Percentiles rank a stretch among this genome's conserved stretches.
These are phyloP conservation scores for Scleroderma citrinum DNA, from an alignment of 768 basidiomycete species.

Conservation along the genomic window DNA sequence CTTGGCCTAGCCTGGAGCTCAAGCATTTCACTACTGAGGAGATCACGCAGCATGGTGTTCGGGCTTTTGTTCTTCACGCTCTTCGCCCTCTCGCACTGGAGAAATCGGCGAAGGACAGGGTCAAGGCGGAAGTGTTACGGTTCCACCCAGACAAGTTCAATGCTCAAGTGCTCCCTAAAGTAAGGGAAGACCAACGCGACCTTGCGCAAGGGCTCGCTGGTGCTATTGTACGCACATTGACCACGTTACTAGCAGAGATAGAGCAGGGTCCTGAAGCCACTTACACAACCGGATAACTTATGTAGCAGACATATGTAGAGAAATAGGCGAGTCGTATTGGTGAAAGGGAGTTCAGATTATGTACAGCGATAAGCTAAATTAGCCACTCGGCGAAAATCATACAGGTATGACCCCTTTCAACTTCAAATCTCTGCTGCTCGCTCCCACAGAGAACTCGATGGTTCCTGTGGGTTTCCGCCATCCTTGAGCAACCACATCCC, in stretches of 20 bases:
- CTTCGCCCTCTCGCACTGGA: slow-evolving; percentile 22
- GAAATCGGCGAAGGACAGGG: slow-evolving; percentile 29
- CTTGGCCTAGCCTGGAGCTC: slow-evolving; percentile 38
- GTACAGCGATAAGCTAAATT: no score
- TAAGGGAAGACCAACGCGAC: slow-evolving; percentile 28
- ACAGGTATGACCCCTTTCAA: slow-evolving; percentile 35
- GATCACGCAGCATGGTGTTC: slow-evolving; percentile 32
- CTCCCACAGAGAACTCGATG: slow-evolving; percentile 62
- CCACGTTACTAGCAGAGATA: slow-evolving; percentile 24
- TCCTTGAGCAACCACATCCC: slow-evolving; percentile 61
- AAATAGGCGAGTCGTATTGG: neutral
- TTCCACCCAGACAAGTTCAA: slow-evolving; percentile 57
- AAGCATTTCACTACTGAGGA: slow-evolving; percentile 17
- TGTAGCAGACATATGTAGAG: neutral
- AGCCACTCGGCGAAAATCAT: neutral
- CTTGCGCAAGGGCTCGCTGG: slow-evolving; percentile 33
- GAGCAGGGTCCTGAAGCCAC: neutral
- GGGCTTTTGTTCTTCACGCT: slow-evolving; percentile 37
- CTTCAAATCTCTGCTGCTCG: slow-evolving; percentile 59
- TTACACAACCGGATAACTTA: neutral
- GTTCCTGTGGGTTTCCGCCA: slow-evolving; percentile 64
- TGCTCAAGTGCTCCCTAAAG: slow-evolving; percentile 28
- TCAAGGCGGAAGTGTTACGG: slow-evolving; percentile 42
- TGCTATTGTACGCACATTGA: slow-evolving; percentile 37
- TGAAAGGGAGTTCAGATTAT: no score